A percentile compares a stretch with the other conserved stretches of the same genome.
phyloP scores from a whole-genome alignment of 202 grass and related monocot genomes.

The Eragrostis tef region DNA sequence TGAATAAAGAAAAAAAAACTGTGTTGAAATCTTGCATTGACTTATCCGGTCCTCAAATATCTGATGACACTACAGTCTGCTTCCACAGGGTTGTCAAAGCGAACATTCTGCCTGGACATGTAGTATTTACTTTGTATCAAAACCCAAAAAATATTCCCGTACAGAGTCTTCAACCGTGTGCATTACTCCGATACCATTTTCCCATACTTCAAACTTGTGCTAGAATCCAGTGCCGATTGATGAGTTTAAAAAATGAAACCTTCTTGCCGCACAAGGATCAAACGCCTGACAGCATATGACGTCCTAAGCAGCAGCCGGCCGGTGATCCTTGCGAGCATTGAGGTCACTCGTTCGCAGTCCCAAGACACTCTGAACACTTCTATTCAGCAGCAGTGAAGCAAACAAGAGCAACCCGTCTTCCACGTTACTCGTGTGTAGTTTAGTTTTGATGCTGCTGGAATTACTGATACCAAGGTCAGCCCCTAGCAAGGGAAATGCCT shows the following conservation, averaged over 20 bases:
- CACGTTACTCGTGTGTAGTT: not conserved
- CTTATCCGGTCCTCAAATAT: not conserved
- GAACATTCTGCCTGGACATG: not conserved
- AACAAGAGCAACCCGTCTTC: constrained; percentile 38
- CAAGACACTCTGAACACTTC: constrained; percentile 40
- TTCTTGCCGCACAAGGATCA: constrained; percentile 32
- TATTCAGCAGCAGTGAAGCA: not conserved
- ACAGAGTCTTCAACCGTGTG: not conserved
- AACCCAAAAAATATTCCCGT: not conserved
- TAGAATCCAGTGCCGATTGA: not conserved
- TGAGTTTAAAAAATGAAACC: constrained; percentile 23
- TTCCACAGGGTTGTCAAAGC: not conserved
- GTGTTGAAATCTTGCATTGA: not conserved
- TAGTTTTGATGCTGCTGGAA: constrained; percentile 2
- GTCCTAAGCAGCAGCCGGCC: constrained; percentile 26
- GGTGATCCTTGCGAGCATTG: constrained; percentile 31
- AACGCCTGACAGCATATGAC: constrained; percentile 43
- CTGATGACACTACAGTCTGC: not conserved
- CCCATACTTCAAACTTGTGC: constrained; percentile 14
- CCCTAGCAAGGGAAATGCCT: constrained; percentile 59
- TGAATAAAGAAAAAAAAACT: not conserved
- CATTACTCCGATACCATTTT: not conserved
- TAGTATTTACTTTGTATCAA: not conserved
- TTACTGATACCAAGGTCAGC: constrained; percentile 53
- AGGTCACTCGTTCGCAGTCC: not conserved